phyloP scores from a whole-genome alignment of 768 basidiomycete species.

The Gautieria morchelliformis region DNA sequence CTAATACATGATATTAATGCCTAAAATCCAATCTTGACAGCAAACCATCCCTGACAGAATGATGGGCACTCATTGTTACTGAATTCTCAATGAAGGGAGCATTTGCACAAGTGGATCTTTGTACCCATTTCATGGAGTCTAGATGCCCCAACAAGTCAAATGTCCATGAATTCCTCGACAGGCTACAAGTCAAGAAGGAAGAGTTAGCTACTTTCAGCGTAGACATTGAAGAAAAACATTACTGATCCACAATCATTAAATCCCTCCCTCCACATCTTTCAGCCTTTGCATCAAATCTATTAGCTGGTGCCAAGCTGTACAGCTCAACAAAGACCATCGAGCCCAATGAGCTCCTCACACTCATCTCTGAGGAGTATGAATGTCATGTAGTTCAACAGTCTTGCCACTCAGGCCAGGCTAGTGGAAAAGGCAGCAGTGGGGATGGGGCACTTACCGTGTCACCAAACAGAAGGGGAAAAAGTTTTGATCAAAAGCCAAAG shows the following conservation, averaged over 20 bases:
- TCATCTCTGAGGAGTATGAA: constrained; percentile 24
- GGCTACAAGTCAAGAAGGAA: neutral
- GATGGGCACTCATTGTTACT: no score
- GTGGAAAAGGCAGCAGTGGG: constrained; percentile 4
- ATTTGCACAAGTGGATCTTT: neutral
- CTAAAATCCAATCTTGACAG: no score
- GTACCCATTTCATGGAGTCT: neutral
- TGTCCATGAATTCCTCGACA: neutral
- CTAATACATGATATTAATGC: no score
- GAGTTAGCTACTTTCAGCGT: neutral
- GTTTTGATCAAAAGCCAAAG: neutral
- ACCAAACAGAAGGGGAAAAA: constrained; percentile 10
- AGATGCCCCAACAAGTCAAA: neutral
- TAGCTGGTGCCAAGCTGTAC: neutral
- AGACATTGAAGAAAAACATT: neutral
- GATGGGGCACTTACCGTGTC: constrained; percentile 15
- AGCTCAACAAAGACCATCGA: neutral
- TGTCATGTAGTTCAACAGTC: constrained; percentile 5
- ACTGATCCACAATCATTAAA: neutral
- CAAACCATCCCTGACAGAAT: no score
- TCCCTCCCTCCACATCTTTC: neutral
- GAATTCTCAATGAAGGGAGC: no score
- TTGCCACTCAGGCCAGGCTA: constrained; percentile 8
- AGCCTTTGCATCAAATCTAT: neutral
- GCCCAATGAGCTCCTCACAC: constrained; percentile 16